Percentiles rank a stretch among this genome's conserved stretches.
These are phyloP conservation scores for Brasenia schreberi DNA, from an alignment of 164 flowering plant genomes.

Conservation along the genomic window DNA sequence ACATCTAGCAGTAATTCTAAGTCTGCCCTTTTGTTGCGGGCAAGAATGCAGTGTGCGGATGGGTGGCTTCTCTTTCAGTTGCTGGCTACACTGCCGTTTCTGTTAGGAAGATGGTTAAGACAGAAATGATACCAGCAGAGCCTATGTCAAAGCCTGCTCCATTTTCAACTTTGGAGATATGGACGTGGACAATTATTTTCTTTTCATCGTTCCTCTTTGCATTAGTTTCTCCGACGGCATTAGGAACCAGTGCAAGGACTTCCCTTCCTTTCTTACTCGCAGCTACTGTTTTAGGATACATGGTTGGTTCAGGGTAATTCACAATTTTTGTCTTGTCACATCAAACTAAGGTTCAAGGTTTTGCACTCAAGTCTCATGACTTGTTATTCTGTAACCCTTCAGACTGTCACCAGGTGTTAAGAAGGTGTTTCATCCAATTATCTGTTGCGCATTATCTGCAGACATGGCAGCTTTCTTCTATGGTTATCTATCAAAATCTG, in stretches of 20 bases:
- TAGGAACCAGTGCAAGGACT: constrained; percentile 80
- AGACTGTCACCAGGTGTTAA: constrained; percentile 71
- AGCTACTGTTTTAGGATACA: constrained; percentile 83
- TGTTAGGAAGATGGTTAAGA: constrained; percentile 77
- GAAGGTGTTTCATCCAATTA: constrained; percentile 84
- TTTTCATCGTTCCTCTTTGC: constrained; percentile 50
- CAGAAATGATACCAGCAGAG: constrained; percentile 78
- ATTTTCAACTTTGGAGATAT: constrained; percentile 50
- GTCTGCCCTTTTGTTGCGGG: background rate
- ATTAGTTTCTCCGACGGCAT: constrained; percentile 39
- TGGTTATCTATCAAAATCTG: constrained; percentile 60
- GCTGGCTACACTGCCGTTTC: constrained; percentile 94
- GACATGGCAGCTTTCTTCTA: constrained; percentile 71
- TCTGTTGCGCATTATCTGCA: constrained; percentile 76
- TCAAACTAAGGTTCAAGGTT: background rate
- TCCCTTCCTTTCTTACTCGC: constrained; percentile 88
- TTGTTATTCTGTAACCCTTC: constrained; percentile 1
- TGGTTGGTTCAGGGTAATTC: constrained; percentile 74
- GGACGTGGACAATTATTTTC: constrained; percentile 64
- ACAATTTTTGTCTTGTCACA: background rate
- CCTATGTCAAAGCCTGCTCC: constrained; percentile 85
- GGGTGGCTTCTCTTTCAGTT: constrained; percentile 82
- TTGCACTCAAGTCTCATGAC: background rate
- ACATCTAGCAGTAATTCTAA: no score
- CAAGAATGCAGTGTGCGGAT: constrained; percentile 46